Conservation (phyloP, 768 basidiomycete species). For the Mycena latifolia region DNA sequence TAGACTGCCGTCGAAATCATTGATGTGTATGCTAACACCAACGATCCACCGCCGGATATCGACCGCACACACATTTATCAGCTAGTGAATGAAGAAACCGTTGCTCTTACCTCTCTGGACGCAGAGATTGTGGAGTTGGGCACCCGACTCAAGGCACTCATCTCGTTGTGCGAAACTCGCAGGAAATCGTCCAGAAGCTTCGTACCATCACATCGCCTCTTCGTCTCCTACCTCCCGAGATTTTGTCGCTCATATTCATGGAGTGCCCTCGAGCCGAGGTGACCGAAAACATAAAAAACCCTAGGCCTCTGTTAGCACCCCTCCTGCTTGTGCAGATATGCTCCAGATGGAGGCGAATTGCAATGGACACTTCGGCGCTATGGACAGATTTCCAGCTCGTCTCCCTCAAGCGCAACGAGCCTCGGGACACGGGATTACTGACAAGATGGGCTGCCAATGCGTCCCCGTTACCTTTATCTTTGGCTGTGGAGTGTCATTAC, state of each 20-base stretch:
- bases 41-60: not conserved
- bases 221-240: not conserved
- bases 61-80: not conserved
- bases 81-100: not conserved
- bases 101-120: no score
- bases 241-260: conserved; percentile 4
- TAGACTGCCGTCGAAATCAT: not conserved
- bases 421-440: not conserved
- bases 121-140: no score
- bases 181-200: not conserved
- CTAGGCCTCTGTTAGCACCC: conserved; percentile 1
- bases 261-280: not conserved
- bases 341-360: not conserved
- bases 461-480: not conserved
- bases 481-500: not conserved
- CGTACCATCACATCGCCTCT: not conserved
- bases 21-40: no score
- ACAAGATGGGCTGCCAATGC: not conserved
- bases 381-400: conserved; percentile 1
- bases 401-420: not conserved
- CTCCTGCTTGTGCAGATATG: not conserved
- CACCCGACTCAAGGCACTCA: no score
- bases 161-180: not conserved
- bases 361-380: not conserved
- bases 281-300: not conserved